Evolutionary conservation across 768 basidiomycete species (phyloP), one percentile per base, ranked within the genome.

Genomic region (Lentinula sp.): DNA sequence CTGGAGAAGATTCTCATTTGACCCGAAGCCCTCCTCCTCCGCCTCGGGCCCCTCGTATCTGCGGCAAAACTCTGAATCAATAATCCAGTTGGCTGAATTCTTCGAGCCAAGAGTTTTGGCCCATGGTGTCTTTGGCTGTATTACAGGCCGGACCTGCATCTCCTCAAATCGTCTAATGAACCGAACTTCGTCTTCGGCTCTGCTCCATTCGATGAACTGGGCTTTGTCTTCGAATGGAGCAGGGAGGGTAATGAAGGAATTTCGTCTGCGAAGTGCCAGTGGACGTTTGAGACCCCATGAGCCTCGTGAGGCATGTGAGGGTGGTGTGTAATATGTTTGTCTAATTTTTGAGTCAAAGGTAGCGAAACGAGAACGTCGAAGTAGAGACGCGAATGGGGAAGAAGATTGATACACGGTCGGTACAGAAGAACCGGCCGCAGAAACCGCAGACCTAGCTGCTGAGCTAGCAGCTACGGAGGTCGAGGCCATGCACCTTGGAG

Each of bases 281-380:
- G 91, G 88, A 0, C 92, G 87, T 73, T 95, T 95, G 63, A 95
- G 76, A 23, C 93, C 93, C 83, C 85, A 95, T 75, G 93, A 82
- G 58, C 91, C 90, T 31, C 91, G 84, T 65, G 87, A 78, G 11
- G 86, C 84, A 69, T 90, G 80, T 46, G 87, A 87, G 21, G 83
- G 80, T 50, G 83, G 80, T 0, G 91, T 76, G 15, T 85, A 82
- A 73, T 93, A 95, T 18, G 91, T 83, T 67, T 93, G 92, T 50
- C 81, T 80, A 62, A 95, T 91, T 50, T 70, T 67, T 0, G 89
- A 89, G 75, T 93, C 89, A 70, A 79, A 93, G 10, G 87, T 76
- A 9, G 91, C 86, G 73, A 95, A 94, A 64, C 88, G 88, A 37
- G 93, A 93, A 49, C 86, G 84, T 32, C 89, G 86, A 53, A 95